Evolutionary conservation across 768 basidiomycete species (phyloP), one percentile per base, ranked within the genome.

Genomic region (Mrakia gelida): DNA sequence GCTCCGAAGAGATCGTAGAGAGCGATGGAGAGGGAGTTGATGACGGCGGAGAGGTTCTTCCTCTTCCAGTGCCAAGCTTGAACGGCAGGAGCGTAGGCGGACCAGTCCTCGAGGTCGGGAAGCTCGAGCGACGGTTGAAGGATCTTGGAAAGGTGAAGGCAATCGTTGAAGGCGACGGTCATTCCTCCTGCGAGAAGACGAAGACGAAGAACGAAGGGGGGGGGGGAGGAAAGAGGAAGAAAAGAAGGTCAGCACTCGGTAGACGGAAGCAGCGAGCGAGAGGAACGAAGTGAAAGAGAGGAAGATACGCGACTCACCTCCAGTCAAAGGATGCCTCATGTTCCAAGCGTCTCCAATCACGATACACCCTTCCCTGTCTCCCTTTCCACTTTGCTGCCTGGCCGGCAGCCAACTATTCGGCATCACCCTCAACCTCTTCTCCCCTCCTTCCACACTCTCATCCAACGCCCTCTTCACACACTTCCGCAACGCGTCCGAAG

Each of bases 311-410:
- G 26, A 52, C 81, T 49, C 68, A 82, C 83, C 86, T 8, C 97
- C 97, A 0, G 97, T 99, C 30, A 99, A 88, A 2, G 97, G 97
- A 84, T 99, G 97, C 0, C 97, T 92, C 95, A 98, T 98, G 83
- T 98, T 99, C 92, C 94, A 96, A 2, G 96, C 90, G 83, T 98
- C 97, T 1, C 97, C 97, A 49, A 97, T 87, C 79, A 98, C 89
- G 77, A 99, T 86, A 15, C 89, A 90, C 34, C 93, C 93, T 71
- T 90, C 88, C 80, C 89, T 91, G 9, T 83, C 85, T 76, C 81
- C 84, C 80, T 79, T 81, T 3, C 61, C 62, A 26, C 85, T 79
- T 82, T 96, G 95, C 78, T 90, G 86, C 3, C 91, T 86, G 0
- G 95, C 86, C 0, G 97, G 93, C 1, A 99, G 88, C 87, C 92